A percentile compares a stretch with the other conserved stretches of the same genome.
Conservation (phyloP, 2,329 filamentous ascomycete species). For the Botryotinia convoluta region DNA sequence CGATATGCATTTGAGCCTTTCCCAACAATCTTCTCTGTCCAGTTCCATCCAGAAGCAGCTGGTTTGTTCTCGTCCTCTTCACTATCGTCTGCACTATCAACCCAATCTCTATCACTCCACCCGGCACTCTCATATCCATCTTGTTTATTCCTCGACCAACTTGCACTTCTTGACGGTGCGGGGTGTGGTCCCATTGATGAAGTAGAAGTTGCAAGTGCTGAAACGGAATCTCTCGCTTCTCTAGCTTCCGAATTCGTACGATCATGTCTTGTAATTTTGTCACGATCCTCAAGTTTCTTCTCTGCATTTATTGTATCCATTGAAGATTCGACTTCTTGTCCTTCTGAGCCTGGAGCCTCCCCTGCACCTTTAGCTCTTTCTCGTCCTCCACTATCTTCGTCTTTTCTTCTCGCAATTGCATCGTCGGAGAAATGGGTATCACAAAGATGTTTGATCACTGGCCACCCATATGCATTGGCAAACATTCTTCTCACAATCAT, state of each 20-base stretch:
- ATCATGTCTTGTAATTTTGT: conserved; percentile 38
- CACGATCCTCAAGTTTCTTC: conserved; percentile 7
- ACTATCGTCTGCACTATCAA: conserved; percentile 51
- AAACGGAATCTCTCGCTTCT: conserved; percentile 43
- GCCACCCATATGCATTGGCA: conserved; percentile 96
- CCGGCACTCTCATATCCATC: conserved; percentile 48
- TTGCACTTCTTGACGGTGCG: conserved; percentile 9
- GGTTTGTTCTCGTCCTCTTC: conserved; percentile 22
- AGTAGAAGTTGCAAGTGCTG: conserved; percentile 31
- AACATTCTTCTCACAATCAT: conserved; percentile 97
- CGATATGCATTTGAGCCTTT: conserved; percentile 33
- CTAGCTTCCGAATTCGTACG: conserved; percentile 48
- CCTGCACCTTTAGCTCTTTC: conserved; percentile 66
- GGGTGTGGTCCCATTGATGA: conserved; percentile 21
- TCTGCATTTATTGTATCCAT: background rate
- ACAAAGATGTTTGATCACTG: conserved; percentile 89
- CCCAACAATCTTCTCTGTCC: conserved; percentile 55
- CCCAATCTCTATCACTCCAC: conserved; percentile 67
- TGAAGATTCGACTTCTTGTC: conserved; percentile 58
- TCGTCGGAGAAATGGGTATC: conserved; percentile 90
- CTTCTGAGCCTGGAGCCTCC: conserved; percentile 58
- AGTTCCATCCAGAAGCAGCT: conserved; percentile 46
- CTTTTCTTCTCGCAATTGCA: conserved; percentile 60
- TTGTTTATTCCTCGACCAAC: background rate
- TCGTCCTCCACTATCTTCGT: conserved; percentile 62